Conservation (phyloP, 23 red algal genomes). For the Gracilaria gracilis region DNA sequence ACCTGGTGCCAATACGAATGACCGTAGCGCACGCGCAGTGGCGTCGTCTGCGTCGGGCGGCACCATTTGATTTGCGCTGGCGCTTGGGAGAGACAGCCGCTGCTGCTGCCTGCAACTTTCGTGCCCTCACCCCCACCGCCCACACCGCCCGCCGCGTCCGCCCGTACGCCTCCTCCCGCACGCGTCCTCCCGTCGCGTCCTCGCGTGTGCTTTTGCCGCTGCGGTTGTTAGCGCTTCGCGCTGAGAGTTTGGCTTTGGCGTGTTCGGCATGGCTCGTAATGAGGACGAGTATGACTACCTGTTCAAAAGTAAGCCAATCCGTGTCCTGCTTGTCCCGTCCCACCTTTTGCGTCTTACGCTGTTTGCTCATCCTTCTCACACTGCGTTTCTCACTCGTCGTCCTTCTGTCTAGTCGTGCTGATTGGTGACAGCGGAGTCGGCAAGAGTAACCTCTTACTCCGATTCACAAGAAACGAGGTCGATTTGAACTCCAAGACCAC, state of each 20-base stretch:
- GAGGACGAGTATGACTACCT: slow-evolving; percentile 99
- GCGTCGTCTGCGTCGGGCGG: neutral
- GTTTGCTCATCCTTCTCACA: neutral
- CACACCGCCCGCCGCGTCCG: too few species aligned
- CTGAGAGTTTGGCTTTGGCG: neutral
- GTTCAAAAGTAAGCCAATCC: slow-evolving; percentile 78
- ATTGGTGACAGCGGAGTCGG: slow-evolving; percentile 91
- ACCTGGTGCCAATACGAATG: slow-evolving; percentile 11
- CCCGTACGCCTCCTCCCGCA: too few species aligned
- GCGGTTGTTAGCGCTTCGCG: neutral
- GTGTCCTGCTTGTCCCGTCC: neutral
- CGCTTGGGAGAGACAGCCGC: neutral
- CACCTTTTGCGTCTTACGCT: neutral
- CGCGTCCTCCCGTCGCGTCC: neutral
- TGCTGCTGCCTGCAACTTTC: neutral
- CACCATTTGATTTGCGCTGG: neutral
- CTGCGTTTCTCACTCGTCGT: neutral
- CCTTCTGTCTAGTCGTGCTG: slow-evolving; percentile 48
- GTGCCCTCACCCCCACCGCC: neutral
- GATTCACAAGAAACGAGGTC: slow-evolving; percentile 96
- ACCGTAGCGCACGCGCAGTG: neutral
- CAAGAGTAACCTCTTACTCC: slow-evolving; percentile 89
- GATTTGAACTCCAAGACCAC: slow-evolving; percentile 96
- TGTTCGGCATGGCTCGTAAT: slow-evolving; percentile 60
- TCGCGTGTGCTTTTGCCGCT: neutral